Conservation (phyloP, 176 grass and related monocot genomes). For the Oryza glumipatula region DNA sequence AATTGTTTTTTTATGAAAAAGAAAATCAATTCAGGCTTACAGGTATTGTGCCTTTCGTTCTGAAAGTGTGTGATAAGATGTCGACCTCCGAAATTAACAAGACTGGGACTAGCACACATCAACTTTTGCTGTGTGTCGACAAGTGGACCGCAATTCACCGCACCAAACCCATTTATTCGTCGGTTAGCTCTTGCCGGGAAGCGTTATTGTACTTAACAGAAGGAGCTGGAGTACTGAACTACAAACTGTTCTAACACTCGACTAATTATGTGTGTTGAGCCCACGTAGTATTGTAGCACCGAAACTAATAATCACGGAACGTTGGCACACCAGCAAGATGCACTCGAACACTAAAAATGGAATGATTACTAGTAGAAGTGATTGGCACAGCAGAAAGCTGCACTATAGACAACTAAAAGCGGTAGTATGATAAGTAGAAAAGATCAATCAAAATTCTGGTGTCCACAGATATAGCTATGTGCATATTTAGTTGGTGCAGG, state of each 20-base stretch:
- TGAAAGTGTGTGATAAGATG: conserved; percentile 30
- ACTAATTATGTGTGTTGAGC: neutral
- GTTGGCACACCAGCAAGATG: neutral
- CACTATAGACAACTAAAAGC: neutral
- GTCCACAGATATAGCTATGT: too few relatives aligned
- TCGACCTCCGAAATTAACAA: conserved; percentile 32
- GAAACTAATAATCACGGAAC: neutral
- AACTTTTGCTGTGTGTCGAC: conserved; percentile 17
- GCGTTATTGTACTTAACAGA: neutral
- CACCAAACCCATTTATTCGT: conserved; percentile 22
- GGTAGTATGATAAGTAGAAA: neutral
- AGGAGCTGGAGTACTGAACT: neutral
- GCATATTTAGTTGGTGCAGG: too few relatives aligned
- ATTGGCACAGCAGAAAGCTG: neutral
- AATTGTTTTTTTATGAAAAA: neutral
- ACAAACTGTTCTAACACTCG: neutral
- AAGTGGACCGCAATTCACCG: neutral
- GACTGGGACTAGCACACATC: conserved; percentile 19
- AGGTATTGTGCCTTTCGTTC: neutral
- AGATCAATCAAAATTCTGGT: neutral
- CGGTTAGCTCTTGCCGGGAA: conserved; percentile 25
- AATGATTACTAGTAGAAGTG: neutral
- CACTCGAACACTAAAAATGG: neutral
- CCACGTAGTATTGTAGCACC: neutral
- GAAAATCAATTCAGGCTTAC: neutral